Base-by-base conservation (phyloP, 2,329 filamentous ascomycete species). In the Thielaviopsis cerberus region DNA sequence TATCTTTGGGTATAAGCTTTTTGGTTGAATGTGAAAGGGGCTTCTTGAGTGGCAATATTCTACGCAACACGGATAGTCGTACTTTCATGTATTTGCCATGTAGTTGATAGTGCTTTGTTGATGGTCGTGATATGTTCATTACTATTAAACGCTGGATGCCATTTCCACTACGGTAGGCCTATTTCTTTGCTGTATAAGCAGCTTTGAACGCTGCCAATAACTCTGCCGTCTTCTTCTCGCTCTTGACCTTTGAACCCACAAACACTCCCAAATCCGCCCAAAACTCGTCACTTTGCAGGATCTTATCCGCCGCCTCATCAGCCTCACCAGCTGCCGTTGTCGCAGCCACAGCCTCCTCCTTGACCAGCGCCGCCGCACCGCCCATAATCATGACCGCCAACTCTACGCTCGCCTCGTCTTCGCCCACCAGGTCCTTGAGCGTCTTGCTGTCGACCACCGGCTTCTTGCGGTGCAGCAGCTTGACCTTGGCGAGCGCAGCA, bases 381-480 rank as follows among this genome's bases (percentile, higher is more conserved):
- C 85, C 86, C 67, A 95, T 81, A 22, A 96, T 77, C 89, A 97
- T 97, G 58, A 96, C 78, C 1, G 81, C 81, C 62, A 97, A 83
- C 68, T 95, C 89, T 0, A 91, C 74, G 26, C 71, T 74, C n/a
- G 55, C 26, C 3, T 67, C 65, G 0, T 63, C 61, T 51, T 79
- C 74, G 0, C 74, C 75, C 1, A 90, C 64, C 0, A 94, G 67
- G 59, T 95, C 90, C 59, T 80, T 79, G 5, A 96, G 71, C 0
- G 85, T 81, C 72, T 91, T 92, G 63, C 76, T 80, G 66, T 94
- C 88, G 0, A 77, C 68, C 0, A 88, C 79, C 0, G 91, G 91
- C 70, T 95, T 94, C 74, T 92, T 94, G 69, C 86, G 86, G 67
- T 85, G 79, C 62, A 98, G 72, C 10, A 98, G 72, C 72, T 90